These are phyloP conservation scores for Dictyostelium capitatum DNA, from an alignment of 78 protist genomes.

Conservation along the genomic window DNA sequence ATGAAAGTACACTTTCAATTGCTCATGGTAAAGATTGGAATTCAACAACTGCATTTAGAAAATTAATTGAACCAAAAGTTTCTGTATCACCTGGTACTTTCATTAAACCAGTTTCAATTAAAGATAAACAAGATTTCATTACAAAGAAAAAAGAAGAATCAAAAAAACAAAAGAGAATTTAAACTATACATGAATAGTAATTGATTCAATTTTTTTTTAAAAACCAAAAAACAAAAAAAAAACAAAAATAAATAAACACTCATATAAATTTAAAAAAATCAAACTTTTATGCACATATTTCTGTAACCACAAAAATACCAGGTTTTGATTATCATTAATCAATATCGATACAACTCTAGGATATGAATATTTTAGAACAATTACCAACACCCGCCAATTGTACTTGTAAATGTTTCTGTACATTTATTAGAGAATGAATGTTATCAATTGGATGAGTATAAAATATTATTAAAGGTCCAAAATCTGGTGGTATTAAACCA, in stretches of 20 bases:
- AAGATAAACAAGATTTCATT: constrained; percentile 14
- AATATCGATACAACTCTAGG: too few relatives aligned
- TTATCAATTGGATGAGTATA: too few relatives aligned
- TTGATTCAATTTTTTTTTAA: not conserved
- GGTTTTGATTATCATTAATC: too few relatives aligned
- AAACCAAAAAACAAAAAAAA: not conserved
- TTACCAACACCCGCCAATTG: too few relatives aligned
- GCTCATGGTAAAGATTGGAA: constrained; percentile 74
- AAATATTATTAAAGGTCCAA: too few relatives aligned
- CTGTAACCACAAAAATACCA: too few relatives aligned
- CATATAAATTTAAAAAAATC: too few relatives aligned
- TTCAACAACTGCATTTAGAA: constrained; percentile 33
- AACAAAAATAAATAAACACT: not conserved
- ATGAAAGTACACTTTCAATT: constrained; percentile 48
- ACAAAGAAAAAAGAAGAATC: constrained; percentile 23
- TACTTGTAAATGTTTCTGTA: too few relatives aligned
- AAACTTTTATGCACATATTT: too few relatives aligned
- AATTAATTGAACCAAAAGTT: constrained; percentile 61
- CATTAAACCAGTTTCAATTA: constrained; percentile 56
- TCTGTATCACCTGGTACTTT: constrained; percentile 49
- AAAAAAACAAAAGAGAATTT: not conserved
- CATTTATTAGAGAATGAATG: too few relatives aligned
- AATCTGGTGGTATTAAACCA: too few relatives aligned
- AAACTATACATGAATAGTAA: not conserved
- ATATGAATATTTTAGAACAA: too few relatives aligned